Evolutionary conservation across 148 eudicot genomes (phyloP).

Genomic region (Simmondsia chinensis): DNA sequence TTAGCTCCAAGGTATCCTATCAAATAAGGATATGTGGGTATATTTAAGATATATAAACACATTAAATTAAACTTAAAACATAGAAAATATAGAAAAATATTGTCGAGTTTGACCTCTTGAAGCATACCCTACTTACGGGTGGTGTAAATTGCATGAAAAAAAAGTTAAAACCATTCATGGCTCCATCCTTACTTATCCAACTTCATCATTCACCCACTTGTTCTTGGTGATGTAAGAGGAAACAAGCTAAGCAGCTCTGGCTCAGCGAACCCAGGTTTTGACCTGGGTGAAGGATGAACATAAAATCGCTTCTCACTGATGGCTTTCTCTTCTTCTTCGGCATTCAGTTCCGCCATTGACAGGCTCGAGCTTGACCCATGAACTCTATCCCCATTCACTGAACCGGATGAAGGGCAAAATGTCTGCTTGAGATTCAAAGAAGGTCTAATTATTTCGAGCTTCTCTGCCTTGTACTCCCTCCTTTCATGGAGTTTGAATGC

Average conservation of each 20-base stretch:
- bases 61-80: too few relatives aligned
- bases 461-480: constrained; percentile 22
- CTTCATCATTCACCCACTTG: neutral
- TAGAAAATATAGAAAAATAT: too few relatives aligned
- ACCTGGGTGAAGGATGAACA: constrained; percentile 32
- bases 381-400: constrained; percentile 5
- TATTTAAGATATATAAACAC: too few relatives aligned
- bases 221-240: constrained; percentile 25
- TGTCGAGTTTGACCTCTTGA: too few relatives aligned
- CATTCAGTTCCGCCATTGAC: constrained; percentile 14
- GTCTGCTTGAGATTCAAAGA: constrained; percentile 6
- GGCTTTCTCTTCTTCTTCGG: constrained; percentile 32
- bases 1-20: too few relatives aligned
- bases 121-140: too few relatives aligned
- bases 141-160: too few relatives aligned
- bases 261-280: constrained; percentile 18
- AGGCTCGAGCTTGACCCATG: constrained; percentile 15
- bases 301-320: constrained; percentile 29
- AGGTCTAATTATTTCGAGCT: constrained; percentile 28
- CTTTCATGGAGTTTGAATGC: constrained; percentile 32
- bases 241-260: constrained; percentile 34
- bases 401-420: constrained; percentile 12
- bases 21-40: too few relatives aligned
- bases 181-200: neutral
- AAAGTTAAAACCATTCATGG: too few relatives aligned